Percentiles rank a stretch among this genome's conserved stretches.
These are phyloP conservation scores for Lasiodiplodia citricola DNA, from an alignment of 2,329 filamentous ascomycete species.

Conservation along the genomic window DNA sequence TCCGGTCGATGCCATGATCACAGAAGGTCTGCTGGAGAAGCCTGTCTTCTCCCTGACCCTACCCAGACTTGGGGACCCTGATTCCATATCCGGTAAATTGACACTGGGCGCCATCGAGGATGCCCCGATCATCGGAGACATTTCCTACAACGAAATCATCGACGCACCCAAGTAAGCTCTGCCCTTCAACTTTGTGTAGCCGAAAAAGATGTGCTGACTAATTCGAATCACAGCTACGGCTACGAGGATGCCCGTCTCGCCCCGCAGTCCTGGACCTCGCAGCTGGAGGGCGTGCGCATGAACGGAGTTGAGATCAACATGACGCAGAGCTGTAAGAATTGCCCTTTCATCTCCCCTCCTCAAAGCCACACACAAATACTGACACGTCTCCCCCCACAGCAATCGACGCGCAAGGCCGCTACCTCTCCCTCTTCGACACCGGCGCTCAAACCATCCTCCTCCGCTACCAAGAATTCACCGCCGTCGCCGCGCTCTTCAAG, in stretches of 20 bases:
- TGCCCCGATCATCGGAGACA: neutral
- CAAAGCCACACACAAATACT: neutral
- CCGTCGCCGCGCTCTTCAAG: conserved; percentile 1
- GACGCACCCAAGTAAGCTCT: conserved; percentile 1
- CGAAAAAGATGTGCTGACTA: neutral
- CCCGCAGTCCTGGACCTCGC: neutral
- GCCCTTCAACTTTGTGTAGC: no score
- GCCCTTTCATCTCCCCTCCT: neutral
- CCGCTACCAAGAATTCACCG: neutral
- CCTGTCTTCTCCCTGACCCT: neutral
- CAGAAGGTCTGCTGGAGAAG: neutral
- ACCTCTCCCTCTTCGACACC: neutral
- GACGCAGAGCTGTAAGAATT: neutral
- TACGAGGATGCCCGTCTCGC: neutral
- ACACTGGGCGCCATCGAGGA: conserved; percentile 7
- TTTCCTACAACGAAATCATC: conserved; percentile 5
- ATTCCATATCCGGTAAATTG: neutral
- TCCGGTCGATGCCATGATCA: conserved; percentile 2
- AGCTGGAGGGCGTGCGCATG: conserved; percentile 4
- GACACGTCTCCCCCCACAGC: neutral
- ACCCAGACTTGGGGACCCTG: neutral
- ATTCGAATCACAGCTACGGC: neutral
- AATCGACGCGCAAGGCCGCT: conserved; percentile 9
- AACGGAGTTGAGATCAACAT: conserved; percentile 17
- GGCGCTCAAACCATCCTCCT: conserved; percentile 4